These are phyloP conservation scores for Ceriops decandra DNA, from an alignment of 345 rosid genomes.

Conservation along the genomic window DNA sequence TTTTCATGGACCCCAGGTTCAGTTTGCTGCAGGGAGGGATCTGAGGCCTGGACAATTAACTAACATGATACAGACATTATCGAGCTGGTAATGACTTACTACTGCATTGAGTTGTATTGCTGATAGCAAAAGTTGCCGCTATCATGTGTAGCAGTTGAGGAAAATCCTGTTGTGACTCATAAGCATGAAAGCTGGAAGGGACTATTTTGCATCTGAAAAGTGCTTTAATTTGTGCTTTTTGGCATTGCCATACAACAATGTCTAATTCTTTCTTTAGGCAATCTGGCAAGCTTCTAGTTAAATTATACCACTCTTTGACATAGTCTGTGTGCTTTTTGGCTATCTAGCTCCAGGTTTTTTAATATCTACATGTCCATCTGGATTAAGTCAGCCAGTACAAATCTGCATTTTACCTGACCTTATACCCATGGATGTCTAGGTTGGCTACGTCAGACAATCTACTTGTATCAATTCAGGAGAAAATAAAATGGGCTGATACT, in stretches of 20 bases:
- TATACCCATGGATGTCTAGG: slow-evolving; percentile 38
- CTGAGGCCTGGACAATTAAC: slow-evolving; percentile 84
- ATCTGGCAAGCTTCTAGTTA: too few relatives aligned
- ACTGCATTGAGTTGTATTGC: neutral
- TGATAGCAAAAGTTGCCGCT: neutral
- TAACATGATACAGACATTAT: slow-evolving; percentile 79
- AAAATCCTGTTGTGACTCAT: neutral
- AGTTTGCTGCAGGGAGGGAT: slow-evolving; percentile 97
- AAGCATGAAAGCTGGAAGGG: too few relatives aligned
- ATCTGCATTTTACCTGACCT: neutral
- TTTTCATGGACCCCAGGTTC: slow-evolving; percentile 51
- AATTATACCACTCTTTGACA: too few relatives aligned
- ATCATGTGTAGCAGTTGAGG: neutral
- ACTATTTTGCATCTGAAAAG: too few relatives aligned
- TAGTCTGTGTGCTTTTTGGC: neutral
- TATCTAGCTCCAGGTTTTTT: neutral
- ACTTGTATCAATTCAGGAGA: slow-evolving; percentile 84
- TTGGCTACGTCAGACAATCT: slow-evolving; percentile 78
- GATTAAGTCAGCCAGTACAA: neutral
- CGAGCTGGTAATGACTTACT: slow-evolving; percentile 62
- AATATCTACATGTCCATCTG: neutral
- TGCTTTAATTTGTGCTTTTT: too few relatives aligned
- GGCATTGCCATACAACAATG: too few relatives aligned
- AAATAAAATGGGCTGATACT: slow-evolving; percentile 97
- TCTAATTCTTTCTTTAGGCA: too few relatives aligned